These are phyloP conservation scores for Penicillium aurantiogriseum DNA, from an alignment of 2,329 filamentous ascomycete genomes.

Conservation along the genomic window DNA sequence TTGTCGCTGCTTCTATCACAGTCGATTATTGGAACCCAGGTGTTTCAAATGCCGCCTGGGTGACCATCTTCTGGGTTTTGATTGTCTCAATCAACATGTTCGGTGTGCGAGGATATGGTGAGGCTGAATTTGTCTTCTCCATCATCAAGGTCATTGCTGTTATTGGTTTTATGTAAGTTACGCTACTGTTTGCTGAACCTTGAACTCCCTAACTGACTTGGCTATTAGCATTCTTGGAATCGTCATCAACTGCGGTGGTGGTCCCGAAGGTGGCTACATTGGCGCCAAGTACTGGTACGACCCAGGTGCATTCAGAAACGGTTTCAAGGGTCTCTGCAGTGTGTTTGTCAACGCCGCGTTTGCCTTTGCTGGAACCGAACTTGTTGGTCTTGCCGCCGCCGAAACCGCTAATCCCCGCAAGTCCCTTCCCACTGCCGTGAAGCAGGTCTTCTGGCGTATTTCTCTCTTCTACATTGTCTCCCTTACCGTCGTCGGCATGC, in stretches of 20 bases:
- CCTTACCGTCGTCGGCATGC: slow-evolving; percentile 73
- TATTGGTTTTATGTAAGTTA: slow-evolving; percentile 77
- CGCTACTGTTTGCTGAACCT: background rate
- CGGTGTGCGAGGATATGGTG: slow-evolving; percentile 83
- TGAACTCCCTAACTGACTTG: slow-evolving; percentile 16
- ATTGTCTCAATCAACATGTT: slow-evolving; percentile 84
- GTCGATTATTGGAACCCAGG: slow-evolving; percentile 73
- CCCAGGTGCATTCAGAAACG: slow-evolving; percentile 73
- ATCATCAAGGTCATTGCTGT: slow-evolving; percentile 83
- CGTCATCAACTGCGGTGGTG: slow-evolving; percentile 80
- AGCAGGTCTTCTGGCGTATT: slow-evolving; percentile 95
- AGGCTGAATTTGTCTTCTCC: slow-evolving; percentile 84
- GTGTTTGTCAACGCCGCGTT: slow-evolving; percentile 65
- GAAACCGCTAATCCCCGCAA: slow-evolving; percentile 61
- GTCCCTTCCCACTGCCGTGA: slow-evolving; percentile 79
- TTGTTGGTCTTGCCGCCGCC: slow-evolving; percentile 60
- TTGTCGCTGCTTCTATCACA: slow-evolving; percentile 82
- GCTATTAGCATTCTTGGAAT: slow-evolving; percentile 71
- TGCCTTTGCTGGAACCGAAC: slow-evolving; percentile 61
- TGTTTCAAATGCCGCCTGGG: slow-evolving; percentile 70
- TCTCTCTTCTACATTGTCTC: slow-evolving; percentile 85
- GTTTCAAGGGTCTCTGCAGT: slow-evolving; percentile 63
- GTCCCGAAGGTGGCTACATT: slow-evolving; percentile 70
- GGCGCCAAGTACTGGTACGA: slow-evolving; percentile 73
- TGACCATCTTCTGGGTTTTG: slow-evolving; percentile 73